These are phyloP conservation scores for Epicoccum nigrum DNA, from an alignment of 2,329 filamentous ascomycete species.

Conservation along the genomic window DNA sequence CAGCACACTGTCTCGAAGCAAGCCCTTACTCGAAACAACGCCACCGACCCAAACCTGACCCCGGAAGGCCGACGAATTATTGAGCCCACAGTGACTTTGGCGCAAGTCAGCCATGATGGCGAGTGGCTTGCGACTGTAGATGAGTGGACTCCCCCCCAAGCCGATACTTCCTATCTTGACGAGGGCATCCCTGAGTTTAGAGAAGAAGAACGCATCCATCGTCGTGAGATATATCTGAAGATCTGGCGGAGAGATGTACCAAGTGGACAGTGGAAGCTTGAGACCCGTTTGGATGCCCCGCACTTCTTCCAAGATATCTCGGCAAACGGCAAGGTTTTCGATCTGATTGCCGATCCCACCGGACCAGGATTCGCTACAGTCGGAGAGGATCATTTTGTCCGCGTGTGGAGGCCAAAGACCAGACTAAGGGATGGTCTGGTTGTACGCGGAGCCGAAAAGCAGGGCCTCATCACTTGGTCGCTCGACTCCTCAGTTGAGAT, in stretches of 20 bases:
- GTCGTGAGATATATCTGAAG: slow-evolving; percentile 81
- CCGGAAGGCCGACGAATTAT: slow-evolving; percentile 73
- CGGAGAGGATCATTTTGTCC: slow-evolving; percentile 77
- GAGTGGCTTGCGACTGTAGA: slow-evolving; percentile 91
- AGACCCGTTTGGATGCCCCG: slow-evolving; percentile 82
- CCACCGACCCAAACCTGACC: slow-evolving; percentile 78
- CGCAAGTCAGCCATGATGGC: slow-evolving; percentile 80
- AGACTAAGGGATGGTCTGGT: slow-evolving; percentile 72
- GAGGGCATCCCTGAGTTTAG: slow-evolving; percentile 49
- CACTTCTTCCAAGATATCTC: slow-evolving; percentile 64
- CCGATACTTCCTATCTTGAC: slow-evolving; percentile 67
- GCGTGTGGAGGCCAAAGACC: slow-evolving; percentile 79
- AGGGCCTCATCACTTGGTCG: slow-evolving; percentile 74
- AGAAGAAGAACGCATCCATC: slow-evolving; percentile 53
- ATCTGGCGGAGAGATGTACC: slow-evolving; percentile 77
- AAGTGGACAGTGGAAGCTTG: slow-evolving; percentile 69
- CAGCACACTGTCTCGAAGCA: slow-evolving; percentile 83
- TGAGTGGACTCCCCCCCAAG: slow-evolving; percentile 78
- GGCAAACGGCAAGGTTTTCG: slow-evolving; percentile 66
- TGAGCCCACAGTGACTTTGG: slow-evolving; percentile 77
- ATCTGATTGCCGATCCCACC: slow-evolving; percentile 72
- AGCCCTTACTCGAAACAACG: slow-evolving; percentile 85
- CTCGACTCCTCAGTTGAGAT: slow-evolving; percentile 64
- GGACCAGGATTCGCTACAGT: slow-evolving; percentile 80
- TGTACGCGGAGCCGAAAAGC: slow-evolving; percentile 58